Percentiles rank a stretch among this genome's conserved stretches.
phyloP scores from a whole-genome alignment of 1,284 basidiomycete genomes.

The Kalmanozyma brasiliensis region DNA sequence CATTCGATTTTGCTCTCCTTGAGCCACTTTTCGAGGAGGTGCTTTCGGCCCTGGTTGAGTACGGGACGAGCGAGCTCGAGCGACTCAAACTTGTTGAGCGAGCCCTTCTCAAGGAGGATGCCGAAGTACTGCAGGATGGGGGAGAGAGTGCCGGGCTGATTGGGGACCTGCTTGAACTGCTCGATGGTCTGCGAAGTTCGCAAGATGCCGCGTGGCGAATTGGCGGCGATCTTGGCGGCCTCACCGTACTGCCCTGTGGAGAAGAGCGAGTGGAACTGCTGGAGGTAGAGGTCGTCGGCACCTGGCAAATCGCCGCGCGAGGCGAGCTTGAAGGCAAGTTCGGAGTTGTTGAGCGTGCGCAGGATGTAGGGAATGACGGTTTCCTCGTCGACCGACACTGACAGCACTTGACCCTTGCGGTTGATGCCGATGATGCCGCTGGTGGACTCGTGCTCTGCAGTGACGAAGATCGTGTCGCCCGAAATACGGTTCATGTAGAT shows the following conservation, averaged over 20 bases:
- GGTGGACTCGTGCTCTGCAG: constrained; percentile 91
- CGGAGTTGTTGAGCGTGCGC: constrained; percentile 92
- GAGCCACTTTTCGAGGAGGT: constrained; percentile 97
- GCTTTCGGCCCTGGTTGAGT: constrained; percentile 94
- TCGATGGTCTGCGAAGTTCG: constrained; percentile 96
- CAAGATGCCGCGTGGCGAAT: constrained; percentile 94
- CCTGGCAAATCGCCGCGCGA: constrained; percentile 97
- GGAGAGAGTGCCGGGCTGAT: constrained; percentile 87
- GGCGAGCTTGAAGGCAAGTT: constrained; percentile 97
- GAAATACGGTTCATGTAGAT: constrained; percentile 99
- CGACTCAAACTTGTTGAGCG: constrained; percentile 96
- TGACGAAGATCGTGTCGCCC: constrained; percentile 99
- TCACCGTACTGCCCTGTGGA: constrained; percentile 88
- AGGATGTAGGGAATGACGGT: constrained; percentile 96
- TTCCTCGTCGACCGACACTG: constrained; percentile 95
- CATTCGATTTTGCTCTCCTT: constrained; percentile 99
- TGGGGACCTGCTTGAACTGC: constrained; percentile 94
- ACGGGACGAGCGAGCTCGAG: constrained; percentile 96
- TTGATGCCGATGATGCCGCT: constrained; percentile 99
- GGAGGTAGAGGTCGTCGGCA: constrained; percentile 95
- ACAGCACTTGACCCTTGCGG: constrained; percentile 98
- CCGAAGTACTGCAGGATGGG: constrained; percentile 99
- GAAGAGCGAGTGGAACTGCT: constrained; percentile 95
- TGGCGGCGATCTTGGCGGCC: constrained; percentile 98
- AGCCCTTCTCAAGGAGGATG: constrained; percentile 94